Base-by-base conservation (phyloP, 1,284 basidiomycete species). In the Fomitopsis schrenkii region DNA sequence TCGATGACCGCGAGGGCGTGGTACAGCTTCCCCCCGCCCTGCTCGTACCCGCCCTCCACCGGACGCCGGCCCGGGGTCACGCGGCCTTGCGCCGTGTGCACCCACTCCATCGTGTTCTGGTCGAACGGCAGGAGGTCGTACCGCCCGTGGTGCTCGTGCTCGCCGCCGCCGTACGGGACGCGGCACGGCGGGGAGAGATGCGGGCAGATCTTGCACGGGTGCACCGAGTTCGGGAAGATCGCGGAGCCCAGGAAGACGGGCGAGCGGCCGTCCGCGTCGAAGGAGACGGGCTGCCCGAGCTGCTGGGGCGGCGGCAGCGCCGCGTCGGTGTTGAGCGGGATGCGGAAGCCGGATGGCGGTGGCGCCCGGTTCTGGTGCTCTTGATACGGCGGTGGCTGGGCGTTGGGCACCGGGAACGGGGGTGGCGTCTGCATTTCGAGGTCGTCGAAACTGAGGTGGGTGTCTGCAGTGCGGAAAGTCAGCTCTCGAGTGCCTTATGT, bases 121-220 rank as follows among this genome's bases (percentile, higher is more conserved):
- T 82, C 80, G 69, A 89, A 89, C 5, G 89, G 88, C 1, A 92
- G 79, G 41, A 92, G 74, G 70, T 91, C 90, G 66, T 83, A 91
- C 40, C 88, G 76, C 2, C 87, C 89, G 3, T 75, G 59, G 66
- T 91, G 90, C 44, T 74, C 76, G 55, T 77, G 64, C 72, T 92
- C 90, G 3, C 64, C 67, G 6, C 87, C 88, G 8, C 83, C 90
- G 67, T 84, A 91, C 1, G 88, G 78, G 1, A 91, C 86, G 28
- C 79, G 74, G 70, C 85, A 77, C 56, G 80, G 71, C 9, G 83
- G 79, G 17, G 67, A 66, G n/a, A 90, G 79, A 65, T 78, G 71
- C 14, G 86, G 83, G 4, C 76, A 83, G 68, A 93, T 83, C 77
- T 93, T 93, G 81, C 91, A 92, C 8, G 90, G 90, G 64, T 93